Conservation (phyloP, 75 land plant species). For the Azolla pinnata region DNA sequence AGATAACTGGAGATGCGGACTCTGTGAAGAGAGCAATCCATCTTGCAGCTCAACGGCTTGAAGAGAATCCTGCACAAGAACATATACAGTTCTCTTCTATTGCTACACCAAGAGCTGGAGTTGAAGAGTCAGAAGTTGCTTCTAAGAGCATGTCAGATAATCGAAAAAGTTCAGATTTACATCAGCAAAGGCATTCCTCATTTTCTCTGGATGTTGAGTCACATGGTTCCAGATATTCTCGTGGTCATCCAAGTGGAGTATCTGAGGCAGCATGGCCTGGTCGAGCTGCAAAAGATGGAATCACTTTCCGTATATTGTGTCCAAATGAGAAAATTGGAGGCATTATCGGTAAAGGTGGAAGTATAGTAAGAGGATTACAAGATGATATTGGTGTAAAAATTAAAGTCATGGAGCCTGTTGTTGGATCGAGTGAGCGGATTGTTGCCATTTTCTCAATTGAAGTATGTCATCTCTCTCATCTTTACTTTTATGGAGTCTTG, state of each 20-base stretch:
- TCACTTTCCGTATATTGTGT: constrained; percentile 67
- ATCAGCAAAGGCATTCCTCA: background rate
- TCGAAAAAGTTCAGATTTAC: background rate
- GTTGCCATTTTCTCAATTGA: background rate
- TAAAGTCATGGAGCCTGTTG: constrained; percentile 5
- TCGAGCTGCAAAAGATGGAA: constrained; percentile 28
- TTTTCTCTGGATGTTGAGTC: background rate
- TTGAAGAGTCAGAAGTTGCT: constrained; percentile 2
- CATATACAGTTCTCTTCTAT: constrained; percentile 20
- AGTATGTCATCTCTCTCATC: no score
- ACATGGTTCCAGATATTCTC: background rate
- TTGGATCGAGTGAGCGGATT: background rate
- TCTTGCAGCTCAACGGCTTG: constrained; percentile 50
- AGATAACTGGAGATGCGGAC: constrained; percentile 64
- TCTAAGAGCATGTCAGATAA: background rate
- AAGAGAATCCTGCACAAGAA: constrained; percentile 53
- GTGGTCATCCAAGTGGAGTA: background rate
- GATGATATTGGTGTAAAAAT: constrained; percentile 4
- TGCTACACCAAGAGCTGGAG: constrained; percentile 41
- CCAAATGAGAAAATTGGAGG: constrained; percentile 56
- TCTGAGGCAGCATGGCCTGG: background rate
- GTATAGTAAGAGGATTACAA: constrained; percentile 9
- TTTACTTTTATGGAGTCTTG: no score
- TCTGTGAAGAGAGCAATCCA: constrained; percentile 62
- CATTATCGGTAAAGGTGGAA: constrained; percentile 45